phyloP scores from a whole-genome alignment of 2,329 filamentous ascomycete species.

The Trichoderma semiorbis region DNA sequence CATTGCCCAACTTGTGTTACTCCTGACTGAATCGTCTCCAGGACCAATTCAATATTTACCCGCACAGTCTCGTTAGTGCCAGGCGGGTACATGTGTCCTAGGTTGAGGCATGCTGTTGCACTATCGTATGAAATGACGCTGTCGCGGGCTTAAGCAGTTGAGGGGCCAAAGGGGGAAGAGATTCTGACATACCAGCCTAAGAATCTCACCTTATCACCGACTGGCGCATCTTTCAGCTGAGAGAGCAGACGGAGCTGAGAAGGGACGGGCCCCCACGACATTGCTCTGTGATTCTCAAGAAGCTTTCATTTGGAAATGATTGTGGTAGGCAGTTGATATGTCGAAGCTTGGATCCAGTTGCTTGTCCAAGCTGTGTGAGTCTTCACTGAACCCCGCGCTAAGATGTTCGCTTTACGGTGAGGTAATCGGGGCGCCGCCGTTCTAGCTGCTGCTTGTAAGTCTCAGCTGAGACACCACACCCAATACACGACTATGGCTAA shows the following conservation, averaged over 20 bases:
- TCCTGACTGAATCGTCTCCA: conserved; percentile 60
- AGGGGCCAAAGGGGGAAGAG: not conserved
- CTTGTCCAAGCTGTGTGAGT: not conserved
- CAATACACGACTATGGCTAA: not conserved
- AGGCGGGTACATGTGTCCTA: conserved; percentile 65
- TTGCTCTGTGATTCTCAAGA: conserved; percentile 24
- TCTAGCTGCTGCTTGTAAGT: not conserved
- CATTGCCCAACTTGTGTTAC: conserved; percentile 73
- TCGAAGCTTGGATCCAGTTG: not conserved
- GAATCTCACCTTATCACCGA: conserved; percentile 81
- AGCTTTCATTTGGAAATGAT: not conserved
- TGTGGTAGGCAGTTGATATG: not conserved
- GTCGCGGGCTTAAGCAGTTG: conserved; percentile 13
- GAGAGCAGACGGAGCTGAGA: conserved; percentile 64
- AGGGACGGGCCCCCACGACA: conserved; percentile 60
- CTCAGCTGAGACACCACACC: no score
- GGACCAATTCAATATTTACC: conserved; percentile 69
- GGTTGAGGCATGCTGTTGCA: conserved; percentile 56
- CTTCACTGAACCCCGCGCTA: not conserved
- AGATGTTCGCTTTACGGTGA: not conserved
- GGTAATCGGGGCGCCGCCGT: not conserved
- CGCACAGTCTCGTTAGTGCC: conserved; percentile 45
- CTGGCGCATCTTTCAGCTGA: conserved; percentile 48
- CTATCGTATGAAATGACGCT: conserved; percentile 53
- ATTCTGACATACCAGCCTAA: conserved; percentile 71